Conservation (phyloP, 1,284 basidiomycete genomes). For the Athelia sp. region DNA sequence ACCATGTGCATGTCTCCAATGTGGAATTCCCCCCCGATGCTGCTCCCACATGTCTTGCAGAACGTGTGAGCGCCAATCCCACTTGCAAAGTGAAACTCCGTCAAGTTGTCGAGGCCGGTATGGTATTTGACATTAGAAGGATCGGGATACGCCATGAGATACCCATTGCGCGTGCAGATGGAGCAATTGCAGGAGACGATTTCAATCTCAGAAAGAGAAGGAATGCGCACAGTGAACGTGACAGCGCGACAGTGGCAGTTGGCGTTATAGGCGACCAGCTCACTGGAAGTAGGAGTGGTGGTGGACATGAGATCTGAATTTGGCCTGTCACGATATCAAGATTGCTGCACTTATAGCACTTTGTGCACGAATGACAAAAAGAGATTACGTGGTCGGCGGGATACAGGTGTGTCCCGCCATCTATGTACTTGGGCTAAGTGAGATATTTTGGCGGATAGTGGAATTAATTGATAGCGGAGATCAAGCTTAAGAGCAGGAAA, state of each 20-base stretch:
- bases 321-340: no score
- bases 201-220: background rate
- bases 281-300: background rate
- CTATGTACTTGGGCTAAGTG: no score
- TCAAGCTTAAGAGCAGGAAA: no score
- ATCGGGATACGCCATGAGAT: background rate
- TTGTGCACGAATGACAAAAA: no score
- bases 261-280: background rate
- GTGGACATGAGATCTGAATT: no score
- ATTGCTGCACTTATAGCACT: no score
- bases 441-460: no score
- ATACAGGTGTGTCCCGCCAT: no score
- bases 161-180: background rate
- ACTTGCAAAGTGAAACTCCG: background rate
- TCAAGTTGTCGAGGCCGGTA: background rate
- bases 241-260: background rate
- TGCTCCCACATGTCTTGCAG: background rate
- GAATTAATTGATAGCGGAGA: no score
- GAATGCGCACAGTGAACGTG: background rate
- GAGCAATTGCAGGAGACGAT: background rate
- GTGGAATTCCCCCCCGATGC: background rate
- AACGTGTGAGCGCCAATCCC: background rate
- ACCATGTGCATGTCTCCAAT: background rate
- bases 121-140: background rate
- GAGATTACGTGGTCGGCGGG: no score